A percentile compares a stretch with the other conserved stretches of the same genome.
Conservation (phyloP, 176 grass and related monocot species). For the Cenchrus purpureus region DNA sequence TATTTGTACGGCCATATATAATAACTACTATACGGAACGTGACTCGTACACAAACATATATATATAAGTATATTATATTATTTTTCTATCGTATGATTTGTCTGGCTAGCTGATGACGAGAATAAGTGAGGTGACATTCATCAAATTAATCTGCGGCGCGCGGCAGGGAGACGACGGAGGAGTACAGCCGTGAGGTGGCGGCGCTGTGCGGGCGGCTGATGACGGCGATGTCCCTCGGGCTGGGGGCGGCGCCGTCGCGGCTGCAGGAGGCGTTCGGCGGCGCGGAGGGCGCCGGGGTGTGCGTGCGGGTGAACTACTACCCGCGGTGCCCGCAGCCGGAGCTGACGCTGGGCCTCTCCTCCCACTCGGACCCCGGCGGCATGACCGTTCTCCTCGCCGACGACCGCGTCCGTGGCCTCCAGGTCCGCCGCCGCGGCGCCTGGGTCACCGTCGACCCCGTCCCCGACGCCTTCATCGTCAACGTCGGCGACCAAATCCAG, state of each 20-base stretch:
- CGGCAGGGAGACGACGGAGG: slow-evolving; percentile 54
- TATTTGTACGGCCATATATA: no score
- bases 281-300: slow-evolving; percentile 45
- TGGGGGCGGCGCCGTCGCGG: slow-evolving; percentile 26
- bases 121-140: no score
- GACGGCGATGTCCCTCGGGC: slow-evolving; percentile 54
- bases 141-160: no score
- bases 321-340: slow-evolving; percentile 87
- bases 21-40: no score
- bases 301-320: slow-evolving; percentile 87
- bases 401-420: slow-evolving; percentile 70
- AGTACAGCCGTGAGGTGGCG: slow-evolving; percentile 65
- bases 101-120: no score
- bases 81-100: no score
- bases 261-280: slow-evolving; percentile 72
- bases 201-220: slow-evolving; percentile 59
- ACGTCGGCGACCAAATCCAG: slow-evolving; percentile 94
- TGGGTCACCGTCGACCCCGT: slow-evolving; percentile 74
- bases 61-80: no score
- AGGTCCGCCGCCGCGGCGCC: slow-evolving; percentile 46
- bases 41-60: no score
- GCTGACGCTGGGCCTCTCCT: slow-evolving; percentile 76
- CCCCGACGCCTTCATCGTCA: slow-evolving; percentile 75
- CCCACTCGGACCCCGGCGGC: slow-evolving; percentile 89
- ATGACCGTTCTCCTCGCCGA: slow-evolving; percentile 79